phyloP scores from a whole-genome alignment of 2,329 filamentous ascomycete species.

The Aspergillus pseudoviridinutans region DNA sequence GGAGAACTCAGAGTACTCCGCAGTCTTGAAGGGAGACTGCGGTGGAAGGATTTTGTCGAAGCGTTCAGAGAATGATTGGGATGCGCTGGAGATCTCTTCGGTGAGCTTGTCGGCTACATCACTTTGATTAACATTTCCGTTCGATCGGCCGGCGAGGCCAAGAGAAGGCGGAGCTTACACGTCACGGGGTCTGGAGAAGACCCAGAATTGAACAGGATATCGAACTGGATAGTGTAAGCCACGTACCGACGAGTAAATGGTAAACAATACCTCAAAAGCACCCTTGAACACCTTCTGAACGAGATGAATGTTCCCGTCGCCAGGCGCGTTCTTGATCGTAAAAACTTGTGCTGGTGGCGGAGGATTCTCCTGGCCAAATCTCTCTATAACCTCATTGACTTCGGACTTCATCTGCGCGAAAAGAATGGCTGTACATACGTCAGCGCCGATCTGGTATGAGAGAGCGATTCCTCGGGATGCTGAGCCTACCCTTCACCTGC shows the following conservation, averaged over 20 bases:
- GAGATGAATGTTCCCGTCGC: slow-evolving; percentile 73
- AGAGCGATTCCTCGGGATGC: neutral
- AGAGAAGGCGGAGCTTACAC: slow-evolving; percentile 35
- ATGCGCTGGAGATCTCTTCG: slow-evolving; percentile 62
- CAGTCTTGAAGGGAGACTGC: slow-evolving; percentile 68
- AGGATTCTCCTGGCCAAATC: slow-evolving; percentile 61
- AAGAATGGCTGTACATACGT: slow-evolving; percentile 45
- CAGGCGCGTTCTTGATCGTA: slow-evolving; percentile 61
- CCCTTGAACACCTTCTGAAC: slow-evolving; percentile 91
- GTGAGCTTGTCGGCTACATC: slow-evolving; percentile 59
- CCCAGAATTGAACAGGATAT: slow-evolving; percentile 80
- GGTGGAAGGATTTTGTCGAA: slow-evolving; percentile 71
- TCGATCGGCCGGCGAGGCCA: neutral
- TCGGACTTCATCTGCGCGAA: slow-evolving; percentile 62
- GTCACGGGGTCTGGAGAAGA: slow-evolving; percentile 56
- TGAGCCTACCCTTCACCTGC: slow-evolving; percentile 67
- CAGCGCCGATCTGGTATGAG: neutral
- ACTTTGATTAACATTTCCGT: slow-evolving; percentile 6
- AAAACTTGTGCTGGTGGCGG: slow-evolving; percentile 84
- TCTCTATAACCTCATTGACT: slow-evolving; percentile 56
- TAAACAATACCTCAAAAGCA: slow-evolving; percentile 61
- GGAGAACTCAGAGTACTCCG: slow-evolving; percentile 73
- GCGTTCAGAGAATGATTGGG: slow-evolving; percentile 66
- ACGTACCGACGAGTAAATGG: neutral
- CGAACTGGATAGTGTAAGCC: slow-evolving; percentile 57